Percentiles rank a stretch among this genome's conserved stretches.
These are phyloP conservation scores for Fusarium sp. DNA, from an alignment of 2,329 filamentous ascomycete species.

Conservation along the genomic window DNA sequence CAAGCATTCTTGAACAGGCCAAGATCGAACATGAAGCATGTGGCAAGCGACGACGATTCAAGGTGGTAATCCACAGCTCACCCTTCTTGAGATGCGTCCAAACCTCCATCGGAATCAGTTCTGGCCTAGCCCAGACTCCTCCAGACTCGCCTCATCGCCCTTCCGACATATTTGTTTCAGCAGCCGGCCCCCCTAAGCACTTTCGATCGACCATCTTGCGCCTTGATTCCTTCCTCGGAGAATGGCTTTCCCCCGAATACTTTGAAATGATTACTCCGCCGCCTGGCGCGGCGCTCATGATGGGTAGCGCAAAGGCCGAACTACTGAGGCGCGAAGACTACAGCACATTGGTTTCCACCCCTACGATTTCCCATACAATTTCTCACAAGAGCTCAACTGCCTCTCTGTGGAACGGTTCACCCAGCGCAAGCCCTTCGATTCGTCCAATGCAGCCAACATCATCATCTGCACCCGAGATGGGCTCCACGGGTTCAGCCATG, in stretches of 20 bases:
- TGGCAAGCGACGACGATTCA: conserved; percentile 70
- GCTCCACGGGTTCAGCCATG: conserved; percentile 47
- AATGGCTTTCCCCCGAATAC: conserved; percentile 95
- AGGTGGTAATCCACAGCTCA: conserved; percentile 90
- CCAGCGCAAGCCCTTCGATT: conserved; percentile 43
- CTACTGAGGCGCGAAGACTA: conserved; percentile 82
- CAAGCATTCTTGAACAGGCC: conserved; percentile 72
- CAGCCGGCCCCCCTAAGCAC: conserved; percentile 46
- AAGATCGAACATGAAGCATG: conserved; percentile 58
- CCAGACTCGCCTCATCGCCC: conserved; percentile 49
- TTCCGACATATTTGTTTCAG: conserved; percentile 51
- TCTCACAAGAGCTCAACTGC: conserved; percentile 40
- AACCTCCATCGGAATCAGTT: conserved; percentile 87
- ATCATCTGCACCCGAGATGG: conserved; percentile 42
- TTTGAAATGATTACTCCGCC: conserved; percentile 93
- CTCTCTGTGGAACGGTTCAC: conserved; percentile 51
- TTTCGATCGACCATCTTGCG: conserved; percentile 75
- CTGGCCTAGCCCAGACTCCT: conserved; percentile 77
- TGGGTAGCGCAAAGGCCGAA: conserved; percentile 89
- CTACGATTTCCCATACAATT: conserved; percentile 18
- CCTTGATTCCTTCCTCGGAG: conserved; percentile 91
- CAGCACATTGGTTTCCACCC: conserved; percentile 55
- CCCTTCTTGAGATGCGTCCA: conserved; percentile 94
- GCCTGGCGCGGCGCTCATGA: conserved; percentile 86
- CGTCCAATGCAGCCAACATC: conserved; percentile 25